Evolutionary conservation across 1,284 basidiomycete genomes (phyloP), one percentile per base, ranked within the genome.

Genomic region (Psilocybe mexicana): DNA sequence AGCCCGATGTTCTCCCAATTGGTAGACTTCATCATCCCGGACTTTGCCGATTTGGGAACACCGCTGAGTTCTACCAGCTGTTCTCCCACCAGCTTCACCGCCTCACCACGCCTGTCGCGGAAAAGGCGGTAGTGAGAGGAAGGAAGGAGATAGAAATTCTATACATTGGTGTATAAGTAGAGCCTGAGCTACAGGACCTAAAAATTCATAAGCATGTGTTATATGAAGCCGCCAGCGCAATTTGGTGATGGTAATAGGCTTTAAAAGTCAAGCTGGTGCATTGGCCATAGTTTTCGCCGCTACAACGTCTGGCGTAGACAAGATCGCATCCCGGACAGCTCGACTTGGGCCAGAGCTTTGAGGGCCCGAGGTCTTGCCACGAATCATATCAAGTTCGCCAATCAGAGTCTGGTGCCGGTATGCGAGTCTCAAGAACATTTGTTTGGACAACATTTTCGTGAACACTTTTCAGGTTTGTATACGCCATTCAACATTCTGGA

Each of bases 401-500:
- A 92, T 69, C 48, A 99, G 76, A 1, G 96, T 98, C 64, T 90
- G 85, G 63, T 96, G 88, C n/a, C 96, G 82, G 74, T 93, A 98
- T 18, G 87, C 84, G 40, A 98, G 79, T 18, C 96, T 85, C 87
- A 2, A 97, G 97, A 3, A 99, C 96, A 65, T 99, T 99, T 35
- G 96, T 98, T 92, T 94, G 55, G n/a, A 30, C 55, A 43, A 48
- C 23, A 55, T 28, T 14, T 44, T 43, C 38, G 50, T 65, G 62
- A 69, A 52, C 62, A 43, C 51, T 30, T 30, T 33, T 7, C 6
- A 18, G 38, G 46, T 64, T 54, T 61, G 60, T 49, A 61, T 60
- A 44, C 97, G 87, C 90, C 97, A 99, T 78, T 99, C 97, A 68
- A 87, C 96, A 74, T 93, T 97, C 92, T 84, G 71, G 40, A 46